Percentiles rank a stretch among this genome's conserved stretches.
Evolutionary conservation across 2,329 filamentous ascomycete genomes (phyloP).

Genomic region (Aspergillus neotritici): DNA sequence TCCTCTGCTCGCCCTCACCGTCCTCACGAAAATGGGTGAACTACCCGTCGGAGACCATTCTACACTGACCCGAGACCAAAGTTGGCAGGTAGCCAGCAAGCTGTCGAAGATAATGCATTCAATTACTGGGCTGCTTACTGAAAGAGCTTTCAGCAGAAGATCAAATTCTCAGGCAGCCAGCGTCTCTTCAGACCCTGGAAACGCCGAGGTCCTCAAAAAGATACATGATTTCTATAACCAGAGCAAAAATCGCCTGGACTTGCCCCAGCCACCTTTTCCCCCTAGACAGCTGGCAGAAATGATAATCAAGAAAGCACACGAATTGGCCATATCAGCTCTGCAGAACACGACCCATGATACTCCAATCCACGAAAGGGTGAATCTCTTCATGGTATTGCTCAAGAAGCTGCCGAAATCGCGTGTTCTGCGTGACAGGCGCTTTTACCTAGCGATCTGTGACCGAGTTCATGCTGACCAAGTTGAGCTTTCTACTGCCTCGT

Average conservation of each 20-base stretch:
- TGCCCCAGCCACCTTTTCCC: slow-evolving; percentile 55
- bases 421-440: slow-evolving; percentile 27
- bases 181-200: slow-evolving; percentile 13
- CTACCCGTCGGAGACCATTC: slow-evolving; percentile 16
- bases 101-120: slow-evolving; percentile 27
- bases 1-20: slow-evolving; percentile 65
- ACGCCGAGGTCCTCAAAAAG: slow-evolving; percentile 50
- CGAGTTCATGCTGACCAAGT: slow-evolving; percentile 18
- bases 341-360: slow-evolving; percentile 21
- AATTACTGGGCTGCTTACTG: slow-evolving; percentile 42
- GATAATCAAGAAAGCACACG: slow-evolving; percentile 56
- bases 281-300: slow-evolving; percentile 54
- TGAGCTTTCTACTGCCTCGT: slow-evolving; percentile 26
- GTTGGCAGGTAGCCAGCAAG: slow-evolving; percentile 18
- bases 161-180: slow-evolving; percentile 16
- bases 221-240: slow-evolving; percentile 63
- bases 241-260: slow-evolving; percentile 65
- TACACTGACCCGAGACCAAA: slow-evolving; percentile 11
- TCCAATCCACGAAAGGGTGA: slow-evolving; percentile 54
- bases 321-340: slow-evolving; percentile 30
- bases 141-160: slow-evolving; percentile 47
- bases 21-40: slow-evolving; percentile 47
- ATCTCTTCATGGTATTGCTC: slow-evolving; percentile 51
- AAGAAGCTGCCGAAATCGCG: slow-evolving; percentile 36
- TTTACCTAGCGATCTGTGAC: slow-evolving; percentile 32